These are phyloP conservation scores for Gymnopilus junonius DNA, from an alignment of 768 basidiomycete species.

Conservation along the genomic window DNA sequence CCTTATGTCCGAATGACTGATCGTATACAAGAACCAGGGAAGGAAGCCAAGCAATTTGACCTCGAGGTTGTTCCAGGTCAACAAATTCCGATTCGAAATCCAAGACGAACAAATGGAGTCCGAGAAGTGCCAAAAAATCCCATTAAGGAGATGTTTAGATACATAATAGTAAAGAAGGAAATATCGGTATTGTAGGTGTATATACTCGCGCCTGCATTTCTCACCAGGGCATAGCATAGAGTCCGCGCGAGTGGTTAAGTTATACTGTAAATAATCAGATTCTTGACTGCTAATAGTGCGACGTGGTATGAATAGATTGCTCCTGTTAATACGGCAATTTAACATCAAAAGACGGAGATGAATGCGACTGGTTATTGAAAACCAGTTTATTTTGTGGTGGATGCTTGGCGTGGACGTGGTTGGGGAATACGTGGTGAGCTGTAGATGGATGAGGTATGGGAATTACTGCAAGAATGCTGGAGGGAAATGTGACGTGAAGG, in stretches of 20 bases:
- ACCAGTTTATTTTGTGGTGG: conserved; percentile 6
- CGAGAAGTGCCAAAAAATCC: conserved; percentile 6
- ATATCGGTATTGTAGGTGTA: not conserved
- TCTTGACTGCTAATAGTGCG: not conserved
- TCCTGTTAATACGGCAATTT: not conserved
- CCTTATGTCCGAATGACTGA: conserved; percentile 1
- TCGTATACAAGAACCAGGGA: not conserved
- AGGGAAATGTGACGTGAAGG: not conserved
- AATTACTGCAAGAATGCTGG: not conserved
- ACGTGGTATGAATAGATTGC: not conserved
- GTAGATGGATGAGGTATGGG: conserved; percentile 2
- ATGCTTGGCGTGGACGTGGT: conserved; percentile 9
- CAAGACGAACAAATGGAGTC: not conserved
- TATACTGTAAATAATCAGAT: conserved; percentile 1
- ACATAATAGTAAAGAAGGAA: not conserved
- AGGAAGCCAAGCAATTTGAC: not conserved
- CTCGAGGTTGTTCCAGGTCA: not conserved
- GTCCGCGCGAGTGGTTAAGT: conserved; percentile 2
- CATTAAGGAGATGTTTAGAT: conserved; percentile 11
- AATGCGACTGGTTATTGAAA: not conserved
- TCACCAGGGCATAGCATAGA: not conserved
- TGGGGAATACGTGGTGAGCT: not conserved
- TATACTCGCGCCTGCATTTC: not conserved
- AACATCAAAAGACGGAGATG: not conserved
- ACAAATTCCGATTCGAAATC: not conserved